Evolutionary conservation across 2,329 filamentous ascomycete genomes (phyloP).

Genomic region (Fusarium phyllophilum): DNA sequence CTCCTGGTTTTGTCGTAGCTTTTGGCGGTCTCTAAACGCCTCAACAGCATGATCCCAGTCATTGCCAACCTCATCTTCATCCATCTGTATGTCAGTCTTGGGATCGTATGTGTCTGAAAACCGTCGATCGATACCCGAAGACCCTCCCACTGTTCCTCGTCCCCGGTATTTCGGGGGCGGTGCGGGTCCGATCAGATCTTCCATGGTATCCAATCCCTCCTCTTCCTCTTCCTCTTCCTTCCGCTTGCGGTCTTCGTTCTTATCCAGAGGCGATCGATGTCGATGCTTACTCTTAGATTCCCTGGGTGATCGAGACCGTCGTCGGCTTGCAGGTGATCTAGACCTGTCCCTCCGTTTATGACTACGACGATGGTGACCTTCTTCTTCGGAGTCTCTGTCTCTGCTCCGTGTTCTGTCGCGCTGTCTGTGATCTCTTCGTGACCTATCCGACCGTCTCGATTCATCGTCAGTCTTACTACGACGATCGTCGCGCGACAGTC

Average conservation of each 20-base stretch:
- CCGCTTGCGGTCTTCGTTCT: slow-evolving; percentile 26
- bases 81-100: slow-evolving; percentile 64
- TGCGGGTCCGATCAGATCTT: slow-evolving; percentile 80
- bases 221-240: slow-evolving; percentile 19
- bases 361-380: slow-evolving; percentile 23
- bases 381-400: slow-evolving; percentile 21
- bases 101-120: slow-evolving; percentile 76
- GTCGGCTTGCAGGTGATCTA: slow-evolving; percentile 41
- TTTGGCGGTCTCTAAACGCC: slow-evolving; percentile 80
- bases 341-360: slow-evolving; percentile 39
- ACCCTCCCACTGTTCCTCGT: slow-evolving; percentile 70
- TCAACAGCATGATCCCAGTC: slow-evolving; percentile 87
- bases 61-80: slow-evolving; percentile 60
- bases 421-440: slow-evolving; percentile 30
- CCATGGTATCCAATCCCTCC: slow-evolving; percentile 73
- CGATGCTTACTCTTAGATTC: slow-evolving; percentile 47
- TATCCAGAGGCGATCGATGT: slow-evolving; percentile 45
- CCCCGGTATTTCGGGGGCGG: slow-evolving; percentile 69
- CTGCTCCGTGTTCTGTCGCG: slow-evolving; percentile 32
- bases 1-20: slow-evolving; percentile 79
- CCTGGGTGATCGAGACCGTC: slow-evolving; percentile 48
- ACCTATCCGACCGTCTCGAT: slow-evolving; percentile 10
- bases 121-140: slow-evolving; percentile 79
- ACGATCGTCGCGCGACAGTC: slow-evolving; percentile 39
- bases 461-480: slow-evolving; percentile 30